Conservation (phyloP, 192 early-diverging fungal species). For the Helicostylum pulchrum region DNA sequence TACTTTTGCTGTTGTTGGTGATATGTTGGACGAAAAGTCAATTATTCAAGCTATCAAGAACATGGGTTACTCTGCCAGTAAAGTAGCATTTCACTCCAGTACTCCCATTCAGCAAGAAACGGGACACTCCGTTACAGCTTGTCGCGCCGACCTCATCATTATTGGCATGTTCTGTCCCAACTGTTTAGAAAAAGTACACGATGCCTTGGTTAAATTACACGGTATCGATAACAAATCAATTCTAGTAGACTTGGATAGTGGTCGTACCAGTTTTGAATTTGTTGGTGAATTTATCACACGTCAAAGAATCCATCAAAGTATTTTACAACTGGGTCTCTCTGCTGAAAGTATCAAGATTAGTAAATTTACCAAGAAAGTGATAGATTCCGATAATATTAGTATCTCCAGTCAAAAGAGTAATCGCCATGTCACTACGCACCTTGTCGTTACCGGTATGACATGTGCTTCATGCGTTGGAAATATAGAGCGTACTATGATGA, state of each 20-base stretch:
- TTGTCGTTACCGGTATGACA: conserved; percentile 96
- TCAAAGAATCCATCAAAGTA: conserved; percentile 32
- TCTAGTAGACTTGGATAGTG: conserved; percentile 44
- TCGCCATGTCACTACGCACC: conserved; percentile 50
- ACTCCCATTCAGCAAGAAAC: not conserved
- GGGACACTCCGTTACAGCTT: not conserved
- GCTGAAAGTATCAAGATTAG: conserved; percentile 53
- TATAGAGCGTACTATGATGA: conserved; percentile 65
- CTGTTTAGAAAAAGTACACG: conserved; percentile 39
- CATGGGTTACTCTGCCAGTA: conserved; percentile 21
- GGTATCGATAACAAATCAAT: conserved; percentile 29
- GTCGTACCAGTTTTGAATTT: conserved; percentile 50
- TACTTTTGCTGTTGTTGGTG: conserved; percentile 27
- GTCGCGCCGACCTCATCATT: conserved; percentile 32
- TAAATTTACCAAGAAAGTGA: conserved; percentile 63
- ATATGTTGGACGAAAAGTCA: conserved; percentile 8
- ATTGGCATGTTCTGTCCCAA: conserved; percentile 43
- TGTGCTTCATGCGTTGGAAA: conserved; percentile 75
- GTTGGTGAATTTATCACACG: conserved; percentile 33
- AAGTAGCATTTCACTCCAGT: conserved; percentile 13
- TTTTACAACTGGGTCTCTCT: conserved; percentile 41
- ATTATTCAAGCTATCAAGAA: conserved; percentile 16
- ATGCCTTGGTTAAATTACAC: conserved; percentile 26
- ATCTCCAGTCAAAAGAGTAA: conserved; percentile 37
- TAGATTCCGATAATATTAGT: conserved; percentile 61